Percentiles rank a stretch among this genome's conserved stretches.
Conservation (phyloP, 2,329 filamentous ascomycete species). For the Ceratocystiopsis brevicomis region DNA sequence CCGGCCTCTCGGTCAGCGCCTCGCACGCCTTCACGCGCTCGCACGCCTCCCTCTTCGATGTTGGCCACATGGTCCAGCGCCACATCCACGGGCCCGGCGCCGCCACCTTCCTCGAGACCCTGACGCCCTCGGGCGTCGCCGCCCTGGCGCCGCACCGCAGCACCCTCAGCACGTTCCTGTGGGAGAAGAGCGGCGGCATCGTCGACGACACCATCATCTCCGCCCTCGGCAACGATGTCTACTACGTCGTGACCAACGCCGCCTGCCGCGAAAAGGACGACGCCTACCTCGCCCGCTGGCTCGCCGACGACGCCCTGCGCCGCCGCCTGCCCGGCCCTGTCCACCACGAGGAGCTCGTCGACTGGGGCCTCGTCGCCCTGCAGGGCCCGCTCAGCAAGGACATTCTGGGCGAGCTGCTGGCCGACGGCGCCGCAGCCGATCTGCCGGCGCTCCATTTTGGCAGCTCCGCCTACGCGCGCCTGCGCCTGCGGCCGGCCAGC, state of each 20-base stretch:
- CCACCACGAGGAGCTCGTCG: slow-evolving; percentile 34
- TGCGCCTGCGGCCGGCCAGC: slow-evolving; percentile 38
- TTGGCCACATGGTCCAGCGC: slow-evolving; percentile 93
- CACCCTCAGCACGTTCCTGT: slow-evolving; percentile 69
- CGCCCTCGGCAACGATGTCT: slow-evolving; percentile 50
- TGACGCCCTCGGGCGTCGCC: slow-evolving; percentile 61
- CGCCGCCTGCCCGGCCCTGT: slow-evolving; percentile 10
- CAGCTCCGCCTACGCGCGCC: slow-evolving; percentile 43
- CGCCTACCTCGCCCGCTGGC: slow-evolving; percentile 52
- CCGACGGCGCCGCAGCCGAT: slow-evolving; percentile 28
- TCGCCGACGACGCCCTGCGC: slow-evolving; percentile 32
- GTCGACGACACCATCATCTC: slow-evolving; percentile 90
- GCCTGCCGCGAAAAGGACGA: slow-evolving; percentile 80
- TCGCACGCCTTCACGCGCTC: slow-evolving; percentile 81
- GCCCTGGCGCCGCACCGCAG: slow-evolving; percentile 48
- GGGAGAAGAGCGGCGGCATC: slow-evolving; percentile 68
- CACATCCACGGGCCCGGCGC: slow-evolving; percentile 66
- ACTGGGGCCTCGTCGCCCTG: slow-evolving; percentile 66
- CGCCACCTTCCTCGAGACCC: slow-evolving; percentile 58
- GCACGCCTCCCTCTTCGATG: slow-evolving; percentile 84
- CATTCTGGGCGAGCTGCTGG: slow-evolving; percentile 47
- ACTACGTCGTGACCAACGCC: slow-evolving; percentile 92
- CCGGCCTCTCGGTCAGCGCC: slow-evolving; percentile 54
- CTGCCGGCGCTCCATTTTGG: slow-evolving; percentile 68
- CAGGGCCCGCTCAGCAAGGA: slow-evolving; percentile 65